These are phyloP conservation scores for Lanmaoa rubissima DNA, from an alignment of 768 basidiomycete species.

Conservation along the genomic window DNA sequence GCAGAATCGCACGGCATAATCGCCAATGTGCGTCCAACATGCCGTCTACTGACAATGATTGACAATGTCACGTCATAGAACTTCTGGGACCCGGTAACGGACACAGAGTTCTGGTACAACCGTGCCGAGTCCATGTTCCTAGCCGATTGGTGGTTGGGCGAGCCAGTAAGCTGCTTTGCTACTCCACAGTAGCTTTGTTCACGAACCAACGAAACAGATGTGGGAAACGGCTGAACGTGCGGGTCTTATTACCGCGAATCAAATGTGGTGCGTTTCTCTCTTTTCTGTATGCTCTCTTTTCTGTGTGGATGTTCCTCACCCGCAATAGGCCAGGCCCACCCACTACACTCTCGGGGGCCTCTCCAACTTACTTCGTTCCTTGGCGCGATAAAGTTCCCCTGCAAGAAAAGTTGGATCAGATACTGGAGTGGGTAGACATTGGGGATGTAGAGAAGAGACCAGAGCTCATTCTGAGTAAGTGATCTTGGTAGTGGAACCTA, in stretches of 20 bases:
- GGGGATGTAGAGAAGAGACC: conserved; percentile 63
- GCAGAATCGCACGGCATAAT: conserved; percentile 91
- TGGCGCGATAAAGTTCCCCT: conserved; percentile 65
- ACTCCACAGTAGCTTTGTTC: neutral
- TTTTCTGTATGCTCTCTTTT: neutral
- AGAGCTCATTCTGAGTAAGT: conserved; percentile 70
- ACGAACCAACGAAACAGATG: conserved; percentile 49
- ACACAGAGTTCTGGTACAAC: conserved; percentile 72
- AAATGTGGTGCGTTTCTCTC: conserved; percentile 75
- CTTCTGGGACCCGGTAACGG: conserved; percentile 76
- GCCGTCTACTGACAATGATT: neutral
- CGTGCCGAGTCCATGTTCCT: conserved; percentile 59
- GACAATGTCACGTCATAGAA: conserved; percentile 45
- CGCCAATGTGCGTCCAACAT: conserved; percentile 59
- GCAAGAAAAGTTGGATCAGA: conserved; percentile 69
- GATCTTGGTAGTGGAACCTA: neutral
- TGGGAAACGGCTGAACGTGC: conserved; percentile 86
- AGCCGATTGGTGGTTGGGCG: conserved; percentile 82
- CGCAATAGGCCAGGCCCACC: conserved; percentile 77
- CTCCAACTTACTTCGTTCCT: conserved; percentile 75
- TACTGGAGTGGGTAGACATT: conserved; percentile 82
- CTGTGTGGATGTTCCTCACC: neutral
- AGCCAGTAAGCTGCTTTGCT: conserved; percentile 61
- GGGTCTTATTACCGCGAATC: conserved; percentile 73
- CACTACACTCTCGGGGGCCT: conserved; percentile 57